These are phyloP conservation scores for Solanum megistacrolobum DNA, from an alignment of 257 asterid genomes.

Conservation along the genomic window DNA sequence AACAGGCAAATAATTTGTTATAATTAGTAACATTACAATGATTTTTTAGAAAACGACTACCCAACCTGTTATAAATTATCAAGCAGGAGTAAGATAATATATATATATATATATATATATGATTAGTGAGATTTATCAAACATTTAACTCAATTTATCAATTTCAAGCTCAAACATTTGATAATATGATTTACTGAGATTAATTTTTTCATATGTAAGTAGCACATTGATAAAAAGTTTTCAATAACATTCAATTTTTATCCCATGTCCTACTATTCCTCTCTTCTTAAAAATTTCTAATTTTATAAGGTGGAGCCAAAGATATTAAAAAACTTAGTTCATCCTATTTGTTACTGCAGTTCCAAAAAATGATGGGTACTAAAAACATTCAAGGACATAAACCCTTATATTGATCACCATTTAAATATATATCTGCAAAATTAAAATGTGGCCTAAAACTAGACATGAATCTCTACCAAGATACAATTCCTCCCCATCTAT, in stretches of 20 bases:
- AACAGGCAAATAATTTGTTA: neutral
- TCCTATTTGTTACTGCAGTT: neutral
- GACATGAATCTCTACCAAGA: conserved; percentile 15
- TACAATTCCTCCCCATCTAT: neutral
- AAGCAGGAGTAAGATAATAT: neutral
- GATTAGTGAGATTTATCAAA: no score
- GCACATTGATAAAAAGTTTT: neutral
- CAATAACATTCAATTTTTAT: neutral
- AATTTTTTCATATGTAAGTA: neutral
- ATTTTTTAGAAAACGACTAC: neutral
- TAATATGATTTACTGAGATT: neutral
- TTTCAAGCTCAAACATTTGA: no score
- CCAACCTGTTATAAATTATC: neutral
- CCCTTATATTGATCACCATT: conserved; percentile 4
- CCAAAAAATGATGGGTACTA: neutral
- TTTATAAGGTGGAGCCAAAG: neutral
- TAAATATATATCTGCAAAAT: conserved; percentile 1
- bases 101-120: no score
- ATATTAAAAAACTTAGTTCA: neutral
- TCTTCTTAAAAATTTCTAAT: neutral
- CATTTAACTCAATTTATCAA: no score
- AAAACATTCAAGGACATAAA: neutral
- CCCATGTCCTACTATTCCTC: neutral
- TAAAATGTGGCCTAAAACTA: conserved; percentile 1
- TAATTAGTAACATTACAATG: neutral